phyloP scores from a whole-genome alignment of 805 yeast genomes.

The Candida hispaniensis region DNA sequence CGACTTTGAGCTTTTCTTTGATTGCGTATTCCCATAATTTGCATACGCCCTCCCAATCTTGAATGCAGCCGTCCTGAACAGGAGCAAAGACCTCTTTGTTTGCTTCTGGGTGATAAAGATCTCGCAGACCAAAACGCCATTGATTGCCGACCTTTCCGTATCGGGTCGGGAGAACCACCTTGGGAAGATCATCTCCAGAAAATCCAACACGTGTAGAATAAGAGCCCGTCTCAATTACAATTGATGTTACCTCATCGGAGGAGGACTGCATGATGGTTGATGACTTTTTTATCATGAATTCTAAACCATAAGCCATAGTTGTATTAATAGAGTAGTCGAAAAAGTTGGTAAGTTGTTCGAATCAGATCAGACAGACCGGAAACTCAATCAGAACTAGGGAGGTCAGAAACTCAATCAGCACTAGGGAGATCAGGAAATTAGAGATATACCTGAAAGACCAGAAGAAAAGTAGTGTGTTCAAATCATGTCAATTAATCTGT shows the following conservation, averaged over 20 bases:
- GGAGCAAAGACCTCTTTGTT: conserved; percentile 29
- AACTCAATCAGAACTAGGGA: too few species aligned
- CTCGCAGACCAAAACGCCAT: conserved; percentile 31
- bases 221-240: conserved; percentile 88
- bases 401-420: too few species aligned
- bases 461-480: too few species aligned
- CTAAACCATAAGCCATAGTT: too few species aligned
- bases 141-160: conserved; percentile 34
- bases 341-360: too few species aligned
- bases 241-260: conserved; percentile 75
- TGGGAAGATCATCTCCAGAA: conserved; percentile 88
- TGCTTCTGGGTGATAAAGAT: conserved; percentile 32
- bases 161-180: conserved; percentile 59
- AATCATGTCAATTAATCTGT: too few species aligned
- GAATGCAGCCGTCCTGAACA: conserved; percentile 29
- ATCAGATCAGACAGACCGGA: too few species aligned
- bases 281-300: too few species aligned
- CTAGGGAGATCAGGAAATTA: too few species aligned
- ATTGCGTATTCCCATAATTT: conserved; percentile 60
- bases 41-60: conserved; percentile 56
- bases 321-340: too few species aligned
- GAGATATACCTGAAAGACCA: too few species aligned
- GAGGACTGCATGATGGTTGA: conserved; percentile 11
- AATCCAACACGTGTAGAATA: conserved; percentile 73
- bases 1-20: conserved; percentile 38